Percentiles rank a stretch among this genome's conserved stretches.
Conservation (phyloP, 805 yeast species). For the Nakazawaea wyomingensis region DNA sequence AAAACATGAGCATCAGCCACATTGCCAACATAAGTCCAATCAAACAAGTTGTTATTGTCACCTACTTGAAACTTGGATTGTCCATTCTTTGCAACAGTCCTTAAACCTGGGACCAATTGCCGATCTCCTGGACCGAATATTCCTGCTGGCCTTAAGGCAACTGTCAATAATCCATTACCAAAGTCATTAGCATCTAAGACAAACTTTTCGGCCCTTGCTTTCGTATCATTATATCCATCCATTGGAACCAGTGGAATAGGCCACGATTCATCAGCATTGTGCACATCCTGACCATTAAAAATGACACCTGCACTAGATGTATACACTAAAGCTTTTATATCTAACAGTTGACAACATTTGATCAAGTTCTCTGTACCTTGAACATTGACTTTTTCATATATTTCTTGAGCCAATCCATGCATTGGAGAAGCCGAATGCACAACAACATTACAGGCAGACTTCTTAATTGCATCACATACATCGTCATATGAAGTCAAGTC, state of each 20-base stretch:
- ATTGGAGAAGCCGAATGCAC: slow-evolving; percentile 97
- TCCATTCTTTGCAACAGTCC: slow-evolving; percentile 75
- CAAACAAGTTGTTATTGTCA: slow-evolving; percentile 88
- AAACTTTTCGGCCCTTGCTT: slow-evolving; percentile 82
- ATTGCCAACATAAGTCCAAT: slow-evolving; percentile 97
- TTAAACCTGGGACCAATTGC: slow-evolving; percentile 89
- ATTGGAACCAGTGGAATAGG: slow-evolving; percentile 88
- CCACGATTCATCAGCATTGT: slow-evolving; percentile 90
- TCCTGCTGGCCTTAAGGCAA: slow-evolving; percentile 94
- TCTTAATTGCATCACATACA: slow-evolving; percentile 55
- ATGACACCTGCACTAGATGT: slow-evolving; percentile 98
- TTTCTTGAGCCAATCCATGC: slow-evolving; percentile 77
- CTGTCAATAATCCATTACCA: slow-evolving; percentile 58
- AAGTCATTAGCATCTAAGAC: slow-evolving; percentile 69
- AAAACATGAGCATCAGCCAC: slow-evolving; percentile 95
- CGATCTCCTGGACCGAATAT: slow-evolving; percentile 99
- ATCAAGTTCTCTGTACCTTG: slow-evolving; percentile 79
- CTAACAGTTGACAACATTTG: slow-evolving; percentile 47
- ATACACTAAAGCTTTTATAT: slow-evolving; percentile 70
- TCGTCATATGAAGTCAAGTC: slow-evolving; percentile 76
- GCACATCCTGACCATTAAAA: slow-evolving; percentile 89
- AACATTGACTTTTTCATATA: slow-evolving; percentile 87
- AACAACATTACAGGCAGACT: slow-evolving; percentile 62
- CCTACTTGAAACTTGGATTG: slow-evolving; percentile 94
- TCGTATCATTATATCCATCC: slow-evolving; percentile 96